Percentiles rank a stretch among this genome's conserved stretches.
These are phyloP conservation scores for Colletotrichum navitas DNA, from an alignment of 2,329 filamentous ascomycete genomes.

Conservation along the genomic window DNA sequence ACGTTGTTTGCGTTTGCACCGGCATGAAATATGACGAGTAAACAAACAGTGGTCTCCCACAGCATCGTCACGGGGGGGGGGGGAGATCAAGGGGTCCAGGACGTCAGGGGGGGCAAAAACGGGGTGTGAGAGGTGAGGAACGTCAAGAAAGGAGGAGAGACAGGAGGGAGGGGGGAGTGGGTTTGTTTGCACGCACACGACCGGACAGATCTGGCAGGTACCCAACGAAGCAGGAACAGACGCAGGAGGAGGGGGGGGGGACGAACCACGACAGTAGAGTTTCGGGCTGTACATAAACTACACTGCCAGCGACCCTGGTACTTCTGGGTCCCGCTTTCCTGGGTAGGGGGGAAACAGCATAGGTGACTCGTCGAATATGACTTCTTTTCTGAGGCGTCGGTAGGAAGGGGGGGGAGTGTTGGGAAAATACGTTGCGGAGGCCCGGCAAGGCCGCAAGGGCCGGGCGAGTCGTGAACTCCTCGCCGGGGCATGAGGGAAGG, in stretches of 20 bases:
- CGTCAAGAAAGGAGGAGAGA: neutral
- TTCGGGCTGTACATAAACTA: neutral
- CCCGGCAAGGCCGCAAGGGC: neutral
- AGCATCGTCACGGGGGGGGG: neutral
- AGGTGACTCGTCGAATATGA: slow-evolving; percentile 39
- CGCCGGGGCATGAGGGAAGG: neutral
- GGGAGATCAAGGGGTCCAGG: neutral
- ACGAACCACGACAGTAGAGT: neutral
- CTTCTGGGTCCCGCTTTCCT: slow-evolving; percentile 9
- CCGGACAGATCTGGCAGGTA: slow-evolving; percentile 31
- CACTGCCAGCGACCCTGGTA: slow-evolving; percentile 10
- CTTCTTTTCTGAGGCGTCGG: neutral
- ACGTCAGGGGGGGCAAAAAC: neutral
- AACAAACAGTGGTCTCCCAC: slow-evolving; percentile 6
- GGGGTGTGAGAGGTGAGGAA: neutral
- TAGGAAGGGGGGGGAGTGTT: slow-evolving; percentile 1
- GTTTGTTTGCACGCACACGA: slow-evolving; percentile 3
- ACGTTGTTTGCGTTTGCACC: neutral
- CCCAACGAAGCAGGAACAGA: slow-evolving; percentile 10
- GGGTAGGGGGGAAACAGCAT: neutral
- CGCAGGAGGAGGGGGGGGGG: neutral
- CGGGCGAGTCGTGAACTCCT: slow-evolving; percentile 1
- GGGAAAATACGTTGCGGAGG: neutral
- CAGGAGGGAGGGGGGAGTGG: neutral
- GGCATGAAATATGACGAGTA: slow-evolving; percentile 5